Base-by-base conservation (phyloP, 2,329 filamentous ascomycete species). In the Venturia asperata region DNA sequence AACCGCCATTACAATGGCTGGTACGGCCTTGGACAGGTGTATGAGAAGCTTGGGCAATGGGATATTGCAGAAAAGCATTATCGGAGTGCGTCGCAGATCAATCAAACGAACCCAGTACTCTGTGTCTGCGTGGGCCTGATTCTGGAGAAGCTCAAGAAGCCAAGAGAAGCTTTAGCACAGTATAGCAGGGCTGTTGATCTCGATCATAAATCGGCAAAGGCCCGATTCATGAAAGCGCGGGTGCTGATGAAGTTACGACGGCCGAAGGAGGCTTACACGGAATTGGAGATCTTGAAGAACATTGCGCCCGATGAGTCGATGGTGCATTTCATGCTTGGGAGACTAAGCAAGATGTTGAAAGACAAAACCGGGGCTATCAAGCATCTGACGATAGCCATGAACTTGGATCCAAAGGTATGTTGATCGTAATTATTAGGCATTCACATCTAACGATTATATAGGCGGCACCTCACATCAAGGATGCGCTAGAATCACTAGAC, bases 1-100 rank as follows among this genome's bases (percentile, higher is more conserved):
- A 86, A 85, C 65, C 87, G 93, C 24, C 93, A 97, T 74, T 99
- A 97, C 79, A 96, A 97, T 73, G 94, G 93, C n/a, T 97, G 95
- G 85, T 99, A 97, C 74, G 94, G 94, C 24, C 76, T 88, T n/a
- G 85, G 84, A 9, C 82, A 79, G 43, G 92, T 96, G 1, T 94
- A 93, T 71, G 91, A 96, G 75, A 93, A 92, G 72, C 85, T 95
- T 71, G 92, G 92, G 72, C 92, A 91, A 74, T 92, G 91, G 70
- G 91, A 96, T 67, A 91, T 94, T 74, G 93, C 94, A 1, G 90
- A 95, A 72, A 87, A 88, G 66, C 93, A 99, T 78, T 99, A 95
- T 80, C 86, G 91, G 67, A 89, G 91, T 24, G 94, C 94, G 1
- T 88, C 91, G 15, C 81, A 83, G 52, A 96, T 99, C 76, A 97